Percentiles rank a stretch among this genome's conserved stretches.
Conservation (phyloP, 139 green algal species). For the Tetraselmis chui region DNA sequence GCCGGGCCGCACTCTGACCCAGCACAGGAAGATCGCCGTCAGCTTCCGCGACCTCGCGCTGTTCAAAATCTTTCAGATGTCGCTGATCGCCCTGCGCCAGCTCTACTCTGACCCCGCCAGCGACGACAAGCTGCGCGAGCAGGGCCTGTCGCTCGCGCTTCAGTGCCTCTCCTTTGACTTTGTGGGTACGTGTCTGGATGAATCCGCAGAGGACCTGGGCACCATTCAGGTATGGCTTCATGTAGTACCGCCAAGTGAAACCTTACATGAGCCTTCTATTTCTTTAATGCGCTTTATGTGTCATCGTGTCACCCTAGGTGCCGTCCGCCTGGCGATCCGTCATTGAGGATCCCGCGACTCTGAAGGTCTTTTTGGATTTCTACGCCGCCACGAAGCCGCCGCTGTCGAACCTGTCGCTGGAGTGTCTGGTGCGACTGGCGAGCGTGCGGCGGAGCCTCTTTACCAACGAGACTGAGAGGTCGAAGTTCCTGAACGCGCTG, state of each 20-base stretch:
- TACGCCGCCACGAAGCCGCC: conserved; percentile 74
- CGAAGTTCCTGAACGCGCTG: conserved; percentile 72
- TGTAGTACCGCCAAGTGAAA: not conserved
- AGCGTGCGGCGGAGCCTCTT: conserved; percentile 88
- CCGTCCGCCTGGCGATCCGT: conserved; percentile 68
- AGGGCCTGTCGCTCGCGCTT: conserved; percentile 71
- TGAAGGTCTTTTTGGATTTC: conserved; percentile 88
- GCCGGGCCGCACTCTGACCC: conserved; percentile 77
- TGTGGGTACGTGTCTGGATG: conserved; percentile 92
- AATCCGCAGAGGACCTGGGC: conserved; percentile 86
- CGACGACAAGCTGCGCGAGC: conserved; percentile 68
- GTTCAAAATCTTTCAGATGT: conserved; percentile 59
- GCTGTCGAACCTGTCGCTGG: conserved; percentile 63
- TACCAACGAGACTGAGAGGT: conserved; percentile 72
- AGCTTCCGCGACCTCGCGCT: conserved; percentile 30
- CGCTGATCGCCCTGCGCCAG: conserved; percentile 45
- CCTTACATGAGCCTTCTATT: not conserved
- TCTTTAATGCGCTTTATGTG: not conserved
- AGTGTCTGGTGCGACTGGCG: conserved; percentile 85
- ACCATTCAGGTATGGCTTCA: conserved; percentile 82
- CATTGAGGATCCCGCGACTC: conserved; percentile 78
- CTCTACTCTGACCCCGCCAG: conserved; percentile 38
- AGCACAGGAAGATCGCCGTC: conserved; percentile 82
- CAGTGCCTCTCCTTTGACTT: conserved; percentile 95
- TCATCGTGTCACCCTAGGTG: conserved; percentile 44